Evolutionary conservation across 768 basidiomycete species (phyloP), one percentile per base, ranked within the genome.

Genomic region (Xerocomellus chrysenteron): DNA sequence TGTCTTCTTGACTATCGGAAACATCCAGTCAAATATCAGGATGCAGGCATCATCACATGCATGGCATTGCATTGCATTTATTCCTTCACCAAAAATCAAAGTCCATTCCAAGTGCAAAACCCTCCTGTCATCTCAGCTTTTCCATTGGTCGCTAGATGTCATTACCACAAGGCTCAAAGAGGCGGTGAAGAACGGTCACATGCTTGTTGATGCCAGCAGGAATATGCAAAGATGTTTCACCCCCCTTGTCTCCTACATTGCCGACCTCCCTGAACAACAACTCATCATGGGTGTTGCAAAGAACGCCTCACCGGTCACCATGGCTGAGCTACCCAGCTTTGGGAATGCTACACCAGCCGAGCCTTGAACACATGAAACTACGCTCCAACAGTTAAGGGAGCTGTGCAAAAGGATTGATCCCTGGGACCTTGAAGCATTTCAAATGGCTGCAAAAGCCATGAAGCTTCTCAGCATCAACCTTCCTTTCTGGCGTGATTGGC

Each of bases 351-450:
- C 39, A 5, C 50, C 32, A 14, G 45, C 45, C 2, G 55, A 56
- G 12, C 32, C 45, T 7, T 50, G n/a, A 12, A 47, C 51, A n/a
- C 47, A 54, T n/a, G 21, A 10, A 1, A 2, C 44, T 19, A 66
- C 41, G 1, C 58, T 58, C 3, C 0, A 32, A 0, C 17, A 28
- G 4, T 54, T 65, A 14, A 9, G 13, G 5, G 13, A 17, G 50
- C n/a, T 40, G 12, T 51, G n/a, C 26, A 2, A 26, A 5, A 5
- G 36, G 54, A 1, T 47, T n/a, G 42, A 71, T 53, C 67, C 68
- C 21, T 65, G 64, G 66, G 57, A 72, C 24, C n/a, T 75, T 12
- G 36, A 54, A 11, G 41, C 37, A 2, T 76, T 72, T 61, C 57
- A 64, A 16, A 47, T 35, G 16, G n/a, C 14, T 1, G 35, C 43